These are phyloP conservation scores for Coleophoma crateriformis DNA, from an alignment of 2,329 filamentous ascomycete species.

Conservation along the genomic window DNA sequence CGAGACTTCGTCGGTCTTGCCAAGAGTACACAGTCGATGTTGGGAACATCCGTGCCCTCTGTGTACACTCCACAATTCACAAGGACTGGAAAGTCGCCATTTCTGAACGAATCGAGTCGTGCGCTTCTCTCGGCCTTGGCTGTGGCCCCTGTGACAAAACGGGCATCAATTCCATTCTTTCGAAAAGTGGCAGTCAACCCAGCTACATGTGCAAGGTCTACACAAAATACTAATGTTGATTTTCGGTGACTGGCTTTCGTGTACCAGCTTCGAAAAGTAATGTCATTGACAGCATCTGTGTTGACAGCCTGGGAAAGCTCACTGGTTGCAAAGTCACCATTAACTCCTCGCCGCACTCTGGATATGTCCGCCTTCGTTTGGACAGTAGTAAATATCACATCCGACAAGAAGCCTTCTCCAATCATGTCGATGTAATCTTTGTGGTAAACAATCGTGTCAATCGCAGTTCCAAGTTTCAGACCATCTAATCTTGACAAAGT, in stretches of 20 bases:
- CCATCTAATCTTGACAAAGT: conserved; percentile 77
- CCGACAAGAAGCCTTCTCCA: conserved; percentile 82
- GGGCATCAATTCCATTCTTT: conserved; percentile 71
- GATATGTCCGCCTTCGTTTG: conserved; percentile 76
- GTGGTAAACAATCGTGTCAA: conserved; percentile 95
- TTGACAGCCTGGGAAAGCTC: conserved; percentile 83
- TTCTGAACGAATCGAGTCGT: conserved; percentile 70
- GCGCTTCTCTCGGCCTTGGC: conserved; percentile 60
- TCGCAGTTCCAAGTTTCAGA: conserved; percentile 71
- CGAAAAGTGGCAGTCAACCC: conserved; percentile 74
- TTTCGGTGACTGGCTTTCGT: conserved; percentile 67
- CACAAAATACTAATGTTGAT: conserved; percentile 91
- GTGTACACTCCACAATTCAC: conserved; percentile 96
- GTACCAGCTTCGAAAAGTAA: conserved; percentile 83
- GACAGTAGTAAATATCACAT: conserved; percentile 93
- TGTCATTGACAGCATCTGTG: conserved; percentile 71
- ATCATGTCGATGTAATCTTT: conserved; percentile 81
- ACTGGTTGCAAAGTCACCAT: conserved; percentile 73
- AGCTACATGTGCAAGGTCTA: conserved; percentile 77
- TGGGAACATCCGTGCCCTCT: conserved; percentile 95
- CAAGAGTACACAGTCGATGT: conserved; percentile 88
- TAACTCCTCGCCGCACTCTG: conserved; percentile 54
- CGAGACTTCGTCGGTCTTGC: conserved; percentile 84
- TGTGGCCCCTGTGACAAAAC: conserved; percentile 82
- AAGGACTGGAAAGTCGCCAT: conserved; percentile 75